Conservation (phyloP, 164 flowering plant genomes). For the Macadamia tetraphylla region DNA sequence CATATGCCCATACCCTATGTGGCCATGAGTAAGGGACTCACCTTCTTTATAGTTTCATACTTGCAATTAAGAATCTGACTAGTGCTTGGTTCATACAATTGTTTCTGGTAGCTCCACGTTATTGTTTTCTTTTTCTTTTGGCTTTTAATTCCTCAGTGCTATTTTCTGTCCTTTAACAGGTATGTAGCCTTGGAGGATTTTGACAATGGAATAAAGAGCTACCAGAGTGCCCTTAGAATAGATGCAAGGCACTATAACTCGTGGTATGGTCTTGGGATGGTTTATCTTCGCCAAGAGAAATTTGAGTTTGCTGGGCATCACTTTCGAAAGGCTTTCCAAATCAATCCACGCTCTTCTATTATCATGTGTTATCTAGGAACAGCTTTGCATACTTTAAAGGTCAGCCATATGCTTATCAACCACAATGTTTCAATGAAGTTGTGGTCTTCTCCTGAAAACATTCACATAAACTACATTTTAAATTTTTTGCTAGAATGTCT, state of each 20-base stretch:
- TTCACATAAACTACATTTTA: not conserved
- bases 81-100: not conserved
- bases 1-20: slow-evolving; percentile 95
- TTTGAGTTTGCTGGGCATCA: slow-evolving; percentile 91
- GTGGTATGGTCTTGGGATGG: slow-evolving; percentile 98
- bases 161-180: slow-evolving; percentile 29
- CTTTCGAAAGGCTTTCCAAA: slow-evolving; percentile 80
- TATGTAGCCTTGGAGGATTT: slow-evolving; percentile 86
- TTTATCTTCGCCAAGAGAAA: slow-evolving; percentile 92
- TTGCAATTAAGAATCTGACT: not conserved
- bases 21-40: slow-evolving; percentile 77
- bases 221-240: slow-evolving; percentile 73
- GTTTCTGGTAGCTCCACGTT: not conserved
- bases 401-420: slow-evolving; percentile 16
- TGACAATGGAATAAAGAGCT: slow-evolving; percentile 90
- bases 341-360: slow-evolving; percentile 90
- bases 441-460: not conserved
- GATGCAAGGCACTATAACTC: slow-evolving; percentile 92
- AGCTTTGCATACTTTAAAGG: slow-evolving; percentile 85
- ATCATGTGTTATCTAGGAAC: slow-evolving; percentile 96
- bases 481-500: not conserved
- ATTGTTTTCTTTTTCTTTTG: not conserved
- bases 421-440: not conserved
- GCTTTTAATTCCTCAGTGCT: too few species aligned
- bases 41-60: not conserved